Evolutionary conservation across 139 green algal genomes (phyloP), one percentile per base, ranked within the genome.

Genomic region (Coccomyxa sp.): DNA sequence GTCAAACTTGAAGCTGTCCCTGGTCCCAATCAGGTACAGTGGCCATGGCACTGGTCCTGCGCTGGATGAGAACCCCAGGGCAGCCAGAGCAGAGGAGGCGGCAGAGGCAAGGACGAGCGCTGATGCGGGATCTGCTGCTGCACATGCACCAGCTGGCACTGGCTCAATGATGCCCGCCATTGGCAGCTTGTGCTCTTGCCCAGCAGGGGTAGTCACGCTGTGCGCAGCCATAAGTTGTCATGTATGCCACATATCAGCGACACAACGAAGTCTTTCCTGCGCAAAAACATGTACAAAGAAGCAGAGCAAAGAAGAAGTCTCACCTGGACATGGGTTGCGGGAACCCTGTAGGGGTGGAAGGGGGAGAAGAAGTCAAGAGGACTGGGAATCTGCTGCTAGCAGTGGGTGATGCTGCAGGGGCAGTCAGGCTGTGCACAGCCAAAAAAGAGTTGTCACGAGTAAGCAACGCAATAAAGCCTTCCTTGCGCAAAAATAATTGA

Each of bases 11-110:
- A 95, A 95, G 82, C 82, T 85, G 85, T 95, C 92, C 0, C 92
- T 82, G 0, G 92, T 95, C 76, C 71, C 84, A 17, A 95, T 93
- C 4, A 95, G 71, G 86, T 95, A 95, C 25, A 81, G 86, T 0
- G 92, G 91, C 88, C 89, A 93, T 0, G 91, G 91, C 59, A 92
- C 88, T 21, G 38, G 81, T 27, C 80, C 82, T 59, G 78, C 79
- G 31, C 38, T 58, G 4, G 67, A 38, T 30, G 21, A 27, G 3
- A 74, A 27, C 21, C 21, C 23, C 31, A 58, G 28, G 23, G 82
- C 58, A 31, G 78, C 59, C 18, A 80, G 76, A 30, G 32, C 14
- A 16, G 75, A 59, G 32, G 80, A 32, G 13, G 76, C 60, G 30
- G 80, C 80, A 58, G 45, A 32, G 28, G 80, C 80, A n/a, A 58